Percentiles rank a stretch among this genome's conserved stretches.
Evolutionary conservation across 2,329 filamentous ascomycete species (phyloP).

Genomic region (Exophiala sp.): DNA sequence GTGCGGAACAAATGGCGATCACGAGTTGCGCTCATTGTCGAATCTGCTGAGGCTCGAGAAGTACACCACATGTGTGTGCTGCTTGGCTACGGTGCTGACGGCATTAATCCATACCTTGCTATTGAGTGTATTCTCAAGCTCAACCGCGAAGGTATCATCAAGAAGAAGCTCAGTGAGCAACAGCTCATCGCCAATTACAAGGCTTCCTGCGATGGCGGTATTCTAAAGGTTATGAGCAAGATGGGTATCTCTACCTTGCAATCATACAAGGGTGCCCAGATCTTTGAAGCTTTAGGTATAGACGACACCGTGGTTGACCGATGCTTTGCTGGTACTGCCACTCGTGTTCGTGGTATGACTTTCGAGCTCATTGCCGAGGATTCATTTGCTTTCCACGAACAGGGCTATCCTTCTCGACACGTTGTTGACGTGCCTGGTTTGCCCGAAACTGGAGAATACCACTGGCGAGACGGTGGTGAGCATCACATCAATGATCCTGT

Average conservation of each 20-base stretch:
- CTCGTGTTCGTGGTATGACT: conserved; percentile 88
- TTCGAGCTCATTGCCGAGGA: conserved; percentile 93
- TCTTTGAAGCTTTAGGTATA: conserved; percentile 92
- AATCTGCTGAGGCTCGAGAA: conserved; percentile 93
- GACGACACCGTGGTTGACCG: conserved; percentile 89
- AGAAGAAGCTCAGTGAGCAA: conserved; percentile 80
- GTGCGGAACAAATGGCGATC: conserved; percentile 96
- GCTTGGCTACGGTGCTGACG: conserved; percentile 90
- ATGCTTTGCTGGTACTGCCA: conserved; percentile 92
- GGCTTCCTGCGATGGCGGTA: conserved; percentile 92
- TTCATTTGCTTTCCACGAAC: conserved; percentile 90
- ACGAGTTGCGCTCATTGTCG: conserved; percentile 78
- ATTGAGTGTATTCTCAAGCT: conserved; percentile 98
- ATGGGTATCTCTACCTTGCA: conserved; percentile 98
- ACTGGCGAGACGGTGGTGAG: conserved; percentile 96
- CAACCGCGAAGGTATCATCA: conserved; percentile 86
- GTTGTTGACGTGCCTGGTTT: conserved; percentile 76
- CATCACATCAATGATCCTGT: conserved; percentile 92
- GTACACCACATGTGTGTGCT: conserved; percentile 99
- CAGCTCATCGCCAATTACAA: conserved; percentile 92
- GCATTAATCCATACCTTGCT: conserved; percentile 88
- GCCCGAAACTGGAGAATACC: conserved; percentile 91
- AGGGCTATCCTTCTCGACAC: conserved; percentile 77
- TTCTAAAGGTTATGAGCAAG: conserved; percentile 98
- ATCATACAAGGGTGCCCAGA: conserved; percentile 96